These are phyloP conservation scores for Diaporthe citrichinensis DNA, from an alignment of 2,329 filamentous ascomycete genomes.

Conservation along the genomic window DNA sequence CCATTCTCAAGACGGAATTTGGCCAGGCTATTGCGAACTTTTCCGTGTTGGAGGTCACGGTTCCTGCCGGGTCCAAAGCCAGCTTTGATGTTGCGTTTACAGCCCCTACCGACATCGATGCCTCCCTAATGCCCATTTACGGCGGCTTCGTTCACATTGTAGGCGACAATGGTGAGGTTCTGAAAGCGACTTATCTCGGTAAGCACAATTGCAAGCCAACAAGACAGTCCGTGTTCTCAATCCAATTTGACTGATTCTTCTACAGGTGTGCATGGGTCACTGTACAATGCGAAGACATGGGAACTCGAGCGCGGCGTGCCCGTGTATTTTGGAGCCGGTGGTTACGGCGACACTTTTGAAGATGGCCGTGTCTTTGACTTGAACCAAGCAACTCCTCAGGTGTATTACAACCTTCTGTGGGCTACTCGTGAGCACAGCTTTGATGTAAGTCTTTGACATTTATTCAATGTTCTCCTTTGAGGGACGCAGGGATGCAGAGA, in stretches of 20 bases:
- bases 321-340: neutral
- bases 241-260: neutral
- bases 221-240: neutral
- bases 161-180: conserved; percentile 6
- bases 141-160: conserved; percentile 9
- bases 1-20: conserved; percentile 32
- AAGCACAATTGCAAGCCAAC: neutral
- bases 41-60: neutral
- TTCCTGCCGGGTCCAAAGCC: neutral
- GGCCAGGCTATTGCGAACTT: neutral
- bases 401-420: conserved; percentile 14
- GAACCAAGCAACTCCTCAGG: neutral
- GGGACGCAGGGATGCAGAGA: neutral
- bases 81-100: conserved; percentile 2
- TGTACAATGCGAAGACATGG: neutral
- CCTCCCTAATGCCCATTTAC: neutral
- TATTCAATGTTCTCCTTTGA: neutral
- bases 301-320: conserved; percentile 5
- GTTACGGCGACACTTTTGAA: conserved; percentile 8
- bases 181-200: conserved; percentile 16
- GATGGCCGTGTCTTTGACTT: conserved; percentile 8
- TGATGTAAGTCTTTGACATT: neutral
- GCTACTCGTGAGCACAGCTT: conserved; percentile 13
- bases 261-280: neutral
- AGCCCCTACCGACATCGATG: neutral